phyloP scores from a whole-genome alignment of 2,329 filamentous ascomycete species.

The Trichothecium roseum region DNA sequence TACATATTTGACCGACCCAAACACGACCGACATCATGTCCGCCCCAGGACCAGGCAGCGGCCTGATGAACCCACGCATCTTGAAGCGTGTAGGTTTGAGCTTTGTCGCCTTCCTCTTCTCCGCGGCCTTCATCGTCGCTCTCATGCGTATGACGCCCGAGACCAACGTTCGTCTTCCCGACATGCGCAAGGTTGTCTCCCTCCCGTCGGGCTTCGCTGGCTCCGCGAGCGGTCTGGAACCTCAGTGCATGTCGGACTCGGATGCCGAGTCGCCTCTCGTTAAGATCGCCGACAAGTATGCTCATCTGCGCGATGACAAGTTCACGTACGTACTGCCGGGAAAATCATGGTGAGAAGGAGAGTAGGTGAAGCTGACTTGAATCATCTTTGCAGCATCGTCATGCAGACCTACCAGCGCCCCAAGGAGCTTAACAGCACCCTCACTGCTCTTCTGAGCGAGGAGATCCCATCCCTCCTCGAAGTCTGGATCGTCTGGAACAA shows the following conservation, averaged over 20 bases:
- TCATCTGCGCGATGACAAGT: constrained; percentile 6
- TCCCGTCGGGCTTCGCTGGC: neutral
- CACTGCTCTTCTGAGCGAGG: constrained; percentile 12
- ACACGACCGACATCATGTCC: neutral
- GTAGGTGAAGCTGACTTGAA: neutral
- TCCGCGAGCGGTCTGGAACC: neutral
- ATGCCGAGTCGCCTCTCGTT: neutral
- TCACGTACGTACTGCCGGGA: constrained; percentile 3
- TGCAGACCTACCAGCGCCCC: constrained; percentile 25
- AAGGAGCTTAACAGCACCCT: constrained; percentile 22
- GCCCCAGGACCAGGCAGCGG: neutral
- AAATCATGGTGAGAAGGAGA: neutral
- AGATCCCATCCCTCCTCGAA: constrained; percentile 25
- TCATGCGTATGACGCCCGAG: neutral
- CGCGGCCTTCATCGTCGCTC: constrained; percentile 1
- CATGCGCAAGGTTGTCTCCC: constrained; percentile 1
- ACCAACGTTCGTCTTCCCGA: neutral
- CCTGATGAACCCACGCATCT: neutral
- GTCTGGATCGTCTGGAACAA: constrained; percentile 29
- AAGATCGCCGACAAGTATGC: constrained; percentile 1
- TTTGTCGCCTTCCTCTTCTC: neutral
- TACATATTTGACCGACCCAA: neutral
- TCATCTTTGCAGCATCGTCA: constrained; percentile 18
- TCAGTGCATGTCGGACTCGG: neutral
- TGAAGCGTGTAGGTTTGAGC: constrained; percentile 1